These are phyloP conservation scores for Chamaecyparis obtusa DNA, from an alignment of 75 land plant species.

Conservation along the genomic window DNA sequence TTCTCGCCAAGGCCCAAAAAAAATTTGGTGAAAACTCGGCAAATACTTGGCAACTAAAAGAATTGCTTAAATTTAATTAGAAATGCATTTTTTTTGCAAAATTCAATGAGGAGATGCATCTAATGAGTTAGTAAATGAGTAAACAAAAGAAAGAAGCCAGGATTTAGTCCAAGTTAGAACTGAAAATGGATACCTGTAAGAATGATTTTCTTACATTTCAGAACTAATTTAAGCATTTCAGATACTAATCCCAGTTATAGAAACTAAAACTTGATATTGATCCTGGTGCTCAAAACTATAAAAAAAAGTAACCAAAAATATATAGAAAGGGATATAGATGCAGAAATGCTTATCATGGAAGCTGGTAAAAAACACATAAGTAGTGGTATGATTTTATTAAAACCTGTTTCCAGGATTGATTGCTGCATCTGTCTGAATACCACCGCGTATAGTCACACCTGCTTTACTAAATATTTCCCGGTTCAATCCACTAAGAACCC, in stretches of 20 bases:
- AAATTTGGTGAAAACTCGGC: no score
- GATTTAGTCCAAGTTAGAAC: neutral
- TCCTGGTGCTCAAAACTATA: neutral
- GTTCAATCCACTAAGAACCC: slow-evolving; percentile 90
- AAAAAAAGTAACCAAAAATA: neutral
- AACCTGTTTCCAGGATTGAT: slow-evolving; percentile 97
- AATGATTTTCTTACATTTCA: slow-evolving; percentile 5
- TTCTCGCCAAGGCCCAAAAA: no score
- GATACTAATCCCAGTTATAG: neutral
- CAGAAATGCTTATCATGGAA: neutral
- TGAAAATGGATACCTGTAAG: neutral
- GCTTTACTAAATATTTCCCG: slow-evolving; percentile 91
- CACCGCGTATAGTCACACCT: slow-evolving; percentile 89
- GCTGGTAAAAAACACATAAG: neutral
- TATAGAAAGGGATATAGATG: neutral
- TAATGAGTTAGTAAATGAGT: no score
- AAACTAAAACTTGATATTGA: neutral
- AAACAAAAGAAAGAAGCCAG: neutral
- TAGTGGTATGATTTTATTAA: neutral
- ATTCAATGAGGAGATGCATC: no score
- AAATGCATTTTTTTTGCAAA: no score
- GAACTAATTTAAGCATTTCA: neutral
- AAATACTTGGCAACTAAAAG: no score
- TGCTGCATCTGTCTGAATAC: slow-evolving; percentile 97
- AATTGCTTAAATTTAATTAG: no score